Conservation (phyloP, 805 yeast genomes). For the Ogataea methanolica region DNA sequence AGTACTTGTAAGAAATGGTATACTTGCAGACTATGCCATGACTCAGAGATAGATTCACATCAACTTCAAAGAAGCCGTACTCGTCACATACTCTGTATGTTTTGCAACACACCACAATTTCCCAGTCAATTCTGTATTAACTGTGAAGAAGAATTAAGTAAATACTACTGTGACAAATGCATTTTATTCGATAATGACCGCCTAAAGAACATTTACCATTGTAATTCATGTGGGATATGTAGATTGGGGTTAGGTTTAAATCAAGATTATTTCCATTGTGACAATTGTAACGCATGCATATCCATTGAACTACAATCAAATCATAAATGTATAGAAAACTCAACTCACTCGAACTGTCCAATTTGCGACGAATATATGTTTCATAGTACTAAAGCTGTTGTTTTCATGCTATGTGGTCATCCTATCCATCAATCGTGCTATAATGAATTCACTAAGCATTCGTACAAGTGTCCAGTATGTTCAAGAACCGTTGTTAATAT, state of each 20-base stretch:
- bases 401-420: conserved; percentile 92
- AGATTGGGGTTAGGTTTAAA: conserved; percentile 85
- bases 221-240: conserved; percentile 91
- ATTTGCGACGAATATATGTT: conserved; percentile 90
- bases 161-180: conserved; percentile 75
- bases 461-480: conserved; percentile 90
- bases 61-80: conserved; percentile 57
- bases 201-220: conserved; percentile 80
- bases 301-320: conserved; percentile 71
- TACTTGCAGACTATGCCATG: conserved; percentile 85
- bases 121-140: conserved; percentile 65
- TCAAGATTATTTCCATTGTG: conserved; percentile 88
- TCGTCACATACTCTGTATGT: conserved; percentile 73
- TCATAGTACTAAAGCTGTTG: conserved; percentile 75
- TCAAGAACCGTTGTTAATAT: conserved; percentile 79
- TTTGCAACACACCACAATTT: conserved; percentile 68
- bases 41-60: conserved; percentile 48
- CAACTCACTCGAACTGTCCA: conserved; percentile 90
- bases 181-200: conserved; percentile 79
- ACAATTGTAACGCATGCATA: conserved; percentile 83
- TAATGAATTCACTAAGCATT: conserved; percentile 73
- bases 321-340: conserved; percentile 80
- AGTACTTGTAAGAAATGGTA: conserved; percentile 70
- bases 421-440: conserved; percentile 86
- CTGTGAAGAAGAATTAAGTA: conserved; percentile 65